A percentile compares a stretch with the other conserved stretches of the same genome.
Evolutionary conservation across 768 basidiomycete species (phyloP).

Genomic region (Epithele typhae): DNA sequence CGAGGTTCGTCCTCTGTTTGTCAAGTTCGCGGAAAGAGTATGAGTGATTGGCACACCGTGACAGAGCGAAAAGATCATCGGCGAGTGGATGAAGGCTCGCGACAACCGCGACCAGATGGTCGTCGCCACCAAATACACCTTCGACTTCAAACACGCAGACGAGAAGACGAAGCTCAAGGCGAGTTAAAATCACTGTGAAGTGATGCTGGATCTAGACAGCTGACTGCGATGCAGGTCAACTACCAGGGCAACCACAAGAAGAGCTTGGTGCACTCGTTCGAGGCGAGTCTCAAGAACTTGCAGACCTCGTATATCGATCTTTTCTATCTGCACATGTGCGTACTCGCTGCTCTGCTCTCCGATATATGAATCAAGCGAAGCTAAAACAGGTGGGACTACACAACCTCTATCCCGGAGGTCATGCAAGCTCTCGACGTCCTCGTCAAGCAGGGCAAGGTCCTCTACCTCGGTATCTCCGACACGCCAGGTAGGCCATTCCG

Average conservation of each 20-base stretch:
- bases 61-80: constrained; percentile 30
- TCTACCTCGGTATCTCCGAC: constrained; percentile 30
- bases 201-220: not conserved
- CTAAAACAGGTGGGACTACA: constrained; percentile 33
- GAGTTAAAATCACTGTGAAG: not conserved
- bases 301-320: constrained; percentile 41
- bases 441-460: constrained; percentile 36
- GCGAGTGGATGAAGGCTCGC: constrained; percentile 36
- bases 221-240: constrained; percentile 3
- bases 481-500: constrained; percentile 7
- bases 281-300: constrained; percentile 35
- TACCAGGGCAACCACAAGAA: constrained; percentile 11
- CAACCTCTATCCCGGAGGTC: constrained; percentile 38
- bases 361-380: not conserved
- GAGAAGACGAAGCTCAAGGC: constrained; percentile 2
- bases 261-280: constrained; percentile 1
- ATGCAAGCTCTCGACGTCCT: constrained; percentile 39
- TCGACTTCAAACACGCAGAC: not conserved
- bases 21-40: no score
- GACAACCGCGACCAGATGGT: constrained; percentile 35
- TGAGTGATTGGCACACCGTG: constrained; percentile 16
- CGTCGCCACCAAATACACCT: constrained; percentile 25
- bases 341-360: constrained; percentile 24
- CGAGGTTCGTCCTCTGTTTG: no score
- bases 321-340: constrained; percentile 41